phyloP scores from a whole-genome alignment of 257 asterid genomes.

The Coffea eugenioides region DNA sequence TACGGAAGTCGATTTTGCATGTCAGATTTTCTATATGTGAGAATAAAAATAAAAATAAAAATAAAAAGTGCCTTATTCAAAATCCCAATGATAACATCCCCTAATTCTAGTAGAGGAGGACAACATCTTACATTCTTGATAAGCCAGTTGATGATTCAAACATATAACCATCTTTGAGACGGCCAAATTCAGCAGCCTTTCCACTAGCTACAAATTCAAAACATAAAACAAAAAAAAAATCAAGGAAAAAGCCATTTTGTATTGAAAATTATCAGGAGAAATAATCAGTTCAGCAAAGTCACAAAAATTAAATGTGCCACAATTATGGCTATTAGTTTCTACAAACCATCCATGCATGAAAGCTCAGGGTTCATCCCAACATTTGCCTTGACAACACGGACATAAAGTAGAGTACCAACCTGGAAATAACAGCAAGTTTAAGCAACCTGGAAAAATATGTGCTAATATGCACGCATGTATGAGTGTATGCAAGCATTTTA shows the following conservation, averaged over 20 bases:
- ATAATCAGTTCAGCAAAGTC: not conserved
- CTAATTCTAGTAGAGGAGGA: not conserved
- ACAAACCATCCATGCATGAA: conserved; percentile 96
- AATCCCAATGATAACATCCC: no score
- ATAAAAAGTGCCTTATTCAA: no score
- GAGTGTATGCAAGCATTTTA: not conserved
- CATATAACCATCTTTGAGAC: conserved; percentile 86
- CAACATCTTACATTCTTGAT: conserved; percentile 59
- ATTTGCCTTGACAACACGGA: conserved; percentile 85
- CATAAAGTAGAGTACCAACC: conserved; percentile 82
- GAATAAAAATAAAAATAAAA: not conserved
- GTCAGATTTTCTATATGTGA: not conserved
- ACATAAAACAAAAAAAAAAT: no score
- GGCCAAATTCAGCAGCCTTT: conserved; percentile 92
- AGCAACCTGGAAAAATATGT: not conserved
- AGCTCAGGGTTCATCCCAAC: conserved; percentile 93
- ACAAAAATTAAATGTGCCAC: conserved; percentile 7
- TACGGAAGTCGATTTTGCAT: not conserved
- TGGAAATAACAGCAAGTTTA: conserved; percentile 33
- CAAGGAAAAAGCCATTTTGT: conserved; percentile 13
- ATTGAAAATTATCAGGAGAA: conserved; percentile 8
- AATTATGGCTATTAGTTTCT: not conserved
- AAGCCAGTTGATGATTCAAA: conserved; percentile 92
- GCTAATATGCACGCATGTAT: not conserved
- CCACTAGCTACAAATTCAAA: conserved; percentile 48